Evolutionary conservation across 23 red algal species (phyloP).

Genomic region (Cyanidioschyzon merolae): DNA sequence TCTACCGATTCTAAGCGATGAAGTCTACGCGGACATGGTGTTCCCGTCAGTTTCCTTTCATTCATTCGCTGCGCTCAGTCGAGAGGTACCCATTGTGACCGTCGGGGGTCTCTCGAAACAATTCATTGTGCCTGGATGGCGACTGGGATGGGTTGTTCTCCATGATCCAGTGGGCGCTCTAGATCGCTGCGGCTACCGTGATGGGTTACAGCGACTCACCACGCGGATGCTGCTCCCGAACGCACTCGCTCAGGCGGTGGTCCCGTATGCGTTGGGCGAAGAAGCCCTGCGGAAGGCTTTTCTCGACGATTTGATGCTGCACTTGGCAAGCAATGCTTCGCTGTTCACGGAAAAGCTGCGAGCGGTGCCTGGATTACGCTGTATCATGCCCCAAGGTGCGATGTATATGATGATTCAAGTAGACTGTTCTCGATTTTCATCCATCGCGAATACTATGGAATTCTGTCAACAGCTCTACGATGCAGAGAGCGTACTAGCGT

Average conservation of each 20-base stretch:
- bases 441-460: slow-evolving; percentile 43
- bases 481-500: slow-evolving; percentile 73
- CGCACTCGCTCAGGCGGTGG: slow-evolving; percentile 47
- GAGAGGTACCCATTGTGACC: slow-evolving; percentile 61
- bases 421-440: slow-evolving; percentile 32
- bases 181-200: slow-evolving; percentile 19
- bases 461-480: slow-evolving; percentile 45
- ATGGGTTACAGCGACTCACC: slow-evolving; percentile 53
- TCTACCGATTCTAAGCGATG: slow-evolving; percentile 81
- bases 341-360: slow-evolving; percentile 23
- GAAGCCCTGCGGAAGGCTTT: background rate
- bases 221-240: slow-evolving; percentile 83
- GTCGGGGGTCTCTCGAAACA: slow-evolving; percentile 79
- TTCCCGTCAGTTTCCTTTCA: slow-evolving; percentile 37
- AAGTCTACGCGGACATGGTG: slow-evolving; percentile 94
- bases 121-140: slow-evolving; percentile 89
- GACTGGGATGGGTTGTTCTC: slow-evolving; percentile 74
- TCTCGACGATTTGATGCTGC: slow-evolving; percentile 32
- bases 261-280: slow-evolving; percentile 41
- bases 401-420: slow-evolving; percentile 91
- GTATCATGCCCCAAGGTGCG: slow-evolving; percentile 46
- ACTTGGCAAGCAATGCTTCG: slow-evolving; percentile 50
- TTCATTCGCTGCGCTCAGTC: slow-evolving; percentile 30
- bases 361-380: slow-evolving; percentile 28
- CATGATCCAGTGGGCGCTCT: slow-evolving; percentile 54